These are phyloP conservation scores for Cyberlindnera petersonii DNA, from an alignment of 805 yeast species.

Conservation along the genomic window DNA sequence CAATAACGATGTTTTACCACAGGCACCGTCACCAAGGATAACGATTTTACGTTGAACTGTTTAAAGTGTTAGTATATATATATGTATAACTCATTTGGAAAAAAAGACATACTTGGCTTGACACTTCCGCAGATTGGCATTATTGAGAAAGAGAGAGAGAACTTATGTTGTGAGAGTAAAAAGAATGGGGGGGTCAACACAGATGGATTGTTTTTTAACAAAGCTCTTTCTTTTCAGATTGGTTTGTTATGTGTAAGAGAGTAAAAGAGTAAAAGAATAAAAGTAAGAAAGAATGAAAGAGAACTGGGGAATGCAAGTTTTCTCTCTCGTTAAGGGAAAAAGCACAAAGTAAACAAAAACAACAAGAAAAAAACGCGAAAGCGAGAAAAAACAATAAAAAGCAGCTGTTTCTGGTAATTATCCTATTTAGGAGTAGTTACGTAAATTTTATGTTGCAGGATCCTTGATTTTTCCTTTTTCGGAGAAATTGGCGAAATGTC, in stretches of 20 bases:
- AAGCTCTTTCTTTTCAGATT: not conserved
- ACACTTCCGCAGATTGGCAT: conserved; percentile 45
- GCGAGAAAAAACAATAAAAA: conserved; percentile 1
- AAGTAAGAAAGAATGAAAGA: too few species aligned
- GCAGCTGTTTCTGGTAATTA: too few species aligned
- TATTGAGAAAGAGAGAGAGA: not conserved
- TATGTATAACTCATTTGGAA: not conserved
- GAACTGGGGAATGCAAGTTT: too few species aligned
- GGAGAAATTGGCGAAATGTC: too few species aligned
- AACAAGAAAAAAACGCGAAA: not conserved
- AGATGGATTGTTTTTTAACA: not conserved
- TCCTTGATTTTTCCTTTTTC: too few species aligned
- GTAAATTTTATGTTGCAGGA: too few species aligned
- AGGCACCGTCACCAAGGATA: conserved; percentile 96
- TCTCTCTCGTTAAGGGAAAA: not conserved
- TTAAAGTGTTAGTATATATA: conserved; percentile 4
- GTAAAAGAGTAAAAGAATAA: not conserved
- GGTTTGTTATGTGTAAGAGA: not conserved
- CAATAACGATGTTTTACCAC: conserved; percentile 93
- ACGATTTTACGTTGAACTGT: conserved; percentile 85
- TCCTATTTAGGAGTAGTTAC: too few species aligned
- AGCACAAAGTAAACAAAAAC: not conserved
- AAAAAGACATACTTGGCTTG: conserved; percentile 30
- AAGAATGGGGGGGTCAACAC: too few species aligned
- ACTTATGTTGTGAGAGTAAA: not conserved